These are phyloP conservation scores for Macroventuria anomochaeta DNA, from an alignment of 2,329 filamentous ascomycete species.

Conservation along the genomic window DNA sequence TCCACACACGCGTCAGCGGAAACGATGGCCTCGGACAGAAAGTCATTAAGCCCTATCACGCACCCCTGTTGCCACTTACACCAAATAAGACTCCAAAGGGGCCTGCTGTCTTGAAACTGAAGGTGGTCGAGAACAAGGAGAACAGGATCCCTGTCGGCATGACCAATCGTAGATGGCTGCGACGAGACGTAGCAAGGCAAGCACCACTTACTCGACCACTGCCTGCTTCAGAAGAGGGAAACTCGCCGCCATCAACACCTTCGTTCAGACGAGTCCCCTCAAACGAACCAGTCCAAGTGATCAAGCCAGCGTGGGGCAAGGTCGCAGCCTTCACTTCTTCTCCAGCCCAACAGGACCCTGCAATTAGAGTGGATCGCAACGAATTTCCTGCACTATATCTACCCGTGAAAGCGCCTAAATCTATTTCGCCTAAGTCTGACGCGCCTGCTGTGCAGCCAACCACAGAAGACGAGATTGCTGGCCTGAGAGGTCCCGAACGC, in stretches of 20 bases:
- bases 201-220: background rate
- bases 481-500: background rate
- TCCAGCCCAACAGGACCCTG: background rate
- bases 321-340: background rate
- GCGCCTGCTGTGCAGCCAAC: background rate
- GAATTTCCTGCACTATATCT: background rate
- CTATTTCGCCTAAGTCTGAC: background rate
- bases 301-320: background rate
- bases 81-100: background rate
- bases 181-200: background rate
- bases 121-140: slow-evolving; percentile 14
- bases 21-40: slow-evolving; percentile 23
- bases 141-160: background rate
- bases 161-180: background rate
- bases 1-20: slow-evolving; percentile 25
- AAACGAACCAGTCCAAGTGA: background rate
- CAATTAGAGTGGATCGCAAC: background rate
- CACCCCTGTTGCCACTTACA: slow-evolving; percentile 18
- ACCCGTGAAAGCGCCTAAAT: background rate
- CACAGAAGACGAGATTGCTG: background rate
- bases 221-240: background rate
- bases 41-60: slow-evolving; percentile 24
- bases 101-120: slow-evolving; percentile 15
- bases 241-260: background rate
- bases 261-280: too few species aligned